Base-by-base conservation (phyloP, 2,329 filamentous ascomycete genomes). In the Colletotrichum plurivorum region DNA sequence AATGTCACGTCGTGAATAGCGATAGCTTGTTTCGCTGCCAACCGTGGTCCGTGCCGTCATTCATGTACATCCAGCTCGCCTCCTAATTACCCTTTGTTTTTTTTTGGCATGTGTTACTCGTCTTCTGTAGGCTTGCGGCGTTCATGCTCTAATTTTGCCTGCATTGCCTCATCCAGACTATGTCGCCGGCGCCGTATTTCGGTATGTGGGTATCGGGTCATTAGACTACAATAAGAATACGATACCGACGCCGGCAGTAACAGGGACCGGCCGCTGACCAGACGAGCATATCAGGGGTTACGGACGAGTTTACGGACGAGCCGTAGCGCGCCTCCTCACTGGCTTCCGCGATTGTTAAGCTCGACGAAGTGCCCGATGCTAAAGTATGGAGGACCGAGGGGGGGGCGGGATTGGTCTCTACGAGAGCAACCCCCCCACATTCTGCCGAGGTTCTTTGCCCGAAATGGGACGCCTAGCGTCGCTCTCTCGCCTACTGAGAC, bases 401-500 rank as follows among this genome's bases (percentile, higher is more conserved):
- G 16, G 18, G 25, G 9, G 15, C 13, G 2, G 15, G n/a, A 54
- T 54, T 54, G 25, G 48, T 12, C 18, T 39, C 12, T 43, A 49
- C 25, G 22, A 13, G 5, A 15, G 3, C 1, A 10, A 18, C 2
- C 13, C 55, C 55, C 39, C 46, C 39, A 61, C 63, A 60, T 39
- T 39, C 1, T 25, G 18, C 52, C 52, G 52, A 63, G 61, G 61
- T 27, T 13, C 20, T 25, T 39, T 13, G 13, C 2, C 48, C 16
- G 7, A 10, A 25, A 10, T 25, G 16, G 46, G 31, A 10, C 1
- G 48, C 22, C 6, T 36, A 52, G 56, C 56, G 56, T 59, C 27
- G 20, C 43, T 59, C 36, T 59, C 45, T 49, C 56, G 45, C 56
- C 45, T 49, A 59, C 43, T 39, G 56, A 49, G 43, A 59, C 56